Evolutionary conservation across 108 stramenopile species (phyloP), one percentile per base, ranked within the genome.

Genomic region (Conticribra weissflogii): DNA sequence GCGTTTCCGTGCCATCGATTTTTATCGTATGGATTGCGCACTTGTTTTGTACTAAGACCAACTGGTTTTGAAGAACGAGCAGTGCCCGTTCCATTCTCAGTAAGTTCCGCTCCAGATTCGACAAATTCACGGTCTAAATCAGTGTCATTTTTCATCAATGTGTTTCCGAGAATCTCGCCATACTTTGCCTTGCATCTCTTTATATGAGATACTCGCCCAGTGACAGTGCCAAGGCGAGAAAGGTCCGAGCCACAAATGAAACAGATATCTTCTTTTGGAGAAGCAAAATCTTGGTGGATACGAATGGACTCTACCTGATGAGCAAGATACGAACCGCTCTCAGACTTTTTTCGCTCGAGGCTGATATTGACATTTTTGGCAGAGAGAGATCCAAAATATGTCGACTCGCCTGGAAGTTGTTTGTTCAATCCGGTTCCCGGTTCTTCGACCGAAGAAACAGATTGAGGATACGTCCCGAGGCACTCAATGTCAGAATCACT

Each of bases 161-260:
- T 46, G 63, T 58, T 7, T 66, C 77, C 51, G 21, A 17, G 25
- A 27, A 59, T 3, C 3, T 45, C 51, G 12, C 84, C 84, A 57
- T 90, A 59, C 57, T 91, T 89, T 44, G 85, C 86, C 15, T 86
- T 82, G 44, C 92, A 94, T 47, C 92, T 74, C 54, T 94, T 94
- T 62, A 91, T 88, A 71, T 94, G 92, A 62, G 86, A 74, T 16
- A 91, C 54, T 29, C 92, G 83, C 47, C 85, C 84, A 24, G 76
- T 57, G 3, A 80, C 84, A 8, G 78, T 73, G 23, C 34, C 75
- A 23, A 89, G 34, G 3, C 72, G 63, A 23, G 78, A 27, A 3
- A 93, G 69, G 24, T 74, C 76, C 0, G 60, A 31, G 9, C 92
- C 92, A 57, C 92, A 94, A 30, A 86, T 88, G 66, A 82, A 83